A percentile compares a stretch with the other conserved stretches of the same genome.
Evolutionary conservation across 768 basidiomycete species (phyloP).

Genomic region (Leucosporidium creatinivorum): DNA sequence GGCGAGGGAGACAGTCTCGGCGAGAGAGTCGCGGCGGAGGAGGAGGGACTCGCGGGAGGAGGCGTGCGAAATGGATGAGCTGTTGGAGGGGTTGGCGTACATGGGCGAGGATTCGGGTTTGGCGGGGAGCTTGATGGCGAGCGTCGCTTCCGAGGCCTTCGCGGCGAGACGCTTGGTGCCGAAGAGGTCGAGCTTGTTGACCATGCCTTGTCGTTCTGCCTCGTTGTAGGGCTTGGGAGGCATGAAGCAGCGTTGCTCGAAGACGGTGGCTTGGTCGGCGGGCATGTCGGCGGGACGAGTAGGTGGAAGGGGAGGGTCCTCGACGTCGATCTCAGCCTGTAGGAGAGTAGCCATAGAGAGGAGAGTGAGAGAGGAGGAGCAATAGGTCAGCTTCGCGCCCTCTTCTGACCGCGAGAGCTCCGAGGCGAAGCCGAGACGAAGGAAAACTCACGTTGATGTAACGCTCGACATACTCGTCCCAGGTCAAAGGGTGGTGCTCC

Average conservation of each 20-base stretch:
- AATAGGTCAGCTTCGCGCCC: background rate
- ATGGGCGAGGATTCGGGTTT: background rate
- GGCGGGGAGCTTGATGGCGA: background rate
- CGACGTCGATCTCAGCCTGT: constrained; percentile 29
- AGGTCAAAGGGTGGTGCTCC: constrained; percentile 29
- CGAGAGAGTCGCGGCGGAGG: constrained; percentile 2
- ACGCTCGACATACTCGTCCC: constrained; percentile 22
- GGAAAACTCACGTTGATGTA: constrained; percentile 21
- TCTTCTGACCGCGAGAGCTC: no score
- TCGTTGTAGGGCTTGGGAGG: constrained; percentile 27
- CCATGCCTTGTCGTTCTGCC: constrained; percentile 23
- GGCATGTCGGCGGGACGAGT: background rate
- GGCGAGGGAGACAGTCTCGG: background rate
- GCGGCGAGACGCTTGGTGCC: constrained; percentile 18
- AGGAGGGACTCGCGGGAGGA: background rate
- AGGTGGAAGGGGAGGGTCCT: constrained; percentile 27
- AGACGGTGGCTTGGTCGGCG: constrained; percentile 2
- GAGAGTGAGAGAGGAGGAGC: background rate
- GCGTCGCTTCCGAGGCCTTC: background rate
- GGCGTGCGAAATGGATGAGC: background rate
- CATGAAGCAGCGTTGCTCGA: constrained; percentile 3
- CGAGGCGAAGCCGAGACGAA: no score
- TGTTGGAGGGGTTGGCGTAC: background rate
- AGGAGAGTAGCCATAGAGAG: background rate
- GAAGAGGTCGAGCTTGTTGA: constrained; percentile 31